These are phyloP conservation scores for Lagenidium sp. DNA, from an alignment of 352 stramenopile genomes.

Conservation along the genomic window DNA sequence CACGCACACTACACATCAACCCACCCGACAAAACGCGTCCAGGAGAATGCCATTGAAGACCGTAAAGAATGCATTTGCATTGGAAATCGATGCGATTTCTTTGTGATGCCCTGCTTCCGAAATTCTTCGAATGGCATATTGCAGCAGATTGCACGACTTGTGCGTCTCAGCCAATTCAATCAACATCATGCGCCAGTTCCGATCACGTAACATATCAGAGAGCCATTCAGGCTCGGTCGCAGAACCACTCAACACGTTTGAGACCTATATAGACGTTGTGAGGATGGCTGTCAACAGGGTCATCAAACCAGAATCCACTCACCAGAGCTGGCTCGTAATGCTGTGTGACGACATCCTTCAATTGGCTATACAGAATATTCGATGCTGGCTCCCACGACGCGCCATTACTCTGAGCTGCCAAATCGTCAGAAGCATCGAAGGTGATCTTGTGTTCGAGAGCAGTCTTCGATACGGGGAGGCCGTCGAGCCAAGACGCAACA, in stretches of 20 bases:
- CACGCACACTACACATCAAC: background rate
- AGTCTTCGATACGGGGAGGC: conserved; percentile 42
- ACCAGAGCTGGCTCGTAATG: conserved; percentile 82
- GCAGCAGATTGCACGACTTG: conserved; percentile 77
- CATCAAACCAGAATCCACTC: background rate
- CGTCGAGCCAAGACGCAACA: conserved; percentile 76
- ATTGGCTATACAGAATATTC: conserved; percentile 66
- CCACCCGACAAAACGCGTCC: conserved; percentile 63
- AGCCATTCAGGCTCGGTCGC: conserved; percentile 70
- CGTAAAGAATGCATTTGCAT: conserved; percentile 77
- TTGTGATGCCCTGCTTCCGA: conserved; percentile 83
- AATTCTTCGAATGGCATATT: conserved; percentile 82
- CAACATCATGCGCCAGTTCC: conserved; percentile 79
- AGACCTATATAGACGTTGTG: conserved; percentile 26
- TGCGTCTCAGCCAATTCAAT: conserved; percentile 81
- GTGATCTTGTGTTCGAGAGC: conserved; percentile 65
- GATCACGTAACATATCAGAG: conserved; percentile 72
- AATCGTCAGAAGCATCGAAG: conserved; percentile 61
- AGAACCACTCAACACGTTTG: conserved; percentile 77
- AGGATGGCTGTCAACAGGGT: no score
- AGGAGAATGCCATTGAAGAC: conserved; percentile 78
- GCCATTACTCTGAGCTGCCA: conserved; percentile 52
- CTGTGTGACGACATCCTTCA: conserved; percentile 70
- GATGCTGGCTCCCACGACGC: conserved; percentile 64
- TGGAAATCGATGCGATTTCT: conserved; percentile 80